A percentile compares a stretch with the other conserved stretches of the same genome.
Evolutionary conservation across 257 asterid species (phyloP).

Genomic region (Catharanthus roseus): DNA sequence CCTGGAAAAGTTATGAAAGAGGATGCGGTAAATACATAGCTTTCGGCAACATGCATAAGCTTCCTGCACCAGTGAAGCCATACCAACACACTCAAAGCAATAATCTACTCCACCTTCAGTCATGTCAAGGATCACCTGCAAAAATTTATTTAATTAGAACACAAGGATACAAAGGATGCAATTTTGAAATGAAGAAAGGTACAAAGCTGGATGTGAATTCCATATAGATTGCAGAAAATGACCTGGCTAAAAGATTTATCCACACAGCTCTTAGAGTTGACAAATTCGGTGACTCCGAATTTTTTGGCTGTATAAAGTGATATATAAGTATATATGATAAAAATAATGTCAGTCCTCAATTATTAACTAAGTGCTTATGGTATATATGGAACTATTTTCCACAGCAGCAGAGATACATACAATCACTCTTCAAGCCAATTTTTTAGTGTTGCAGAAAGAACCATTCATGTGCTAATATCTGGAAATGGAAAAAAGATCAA

Average conservation of each 20-base stretch:
- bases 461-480: neutral
- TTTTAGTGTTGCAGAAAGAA: neutral
- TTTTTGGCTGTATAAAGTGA: slow-evolving; percentile 37
- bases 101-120: slow-evolving; percentile 88
- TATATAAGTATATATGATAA: no score
- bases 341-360: no score
- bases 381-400: neutral
- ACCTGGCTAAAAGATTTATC: slow-evolving; percentile 75
- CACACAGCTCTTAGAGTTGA: slow-evolving; percentile 45
- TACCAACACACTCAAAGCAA: slow-evolving; percentile 89
- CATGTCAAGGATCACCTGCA: slow-evolving; percentile 66
- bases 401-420: neutral
- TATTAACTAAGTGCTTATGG: no score
- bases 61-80: slow-evolving; percentile 58
- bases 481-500: neutral
- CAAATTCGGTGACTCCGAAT: slow-evolving; percentile 78
- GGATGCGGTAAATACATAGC: slow-evolving; percentile 26
- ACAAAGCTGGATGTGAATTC: no score
- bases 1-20: no score
- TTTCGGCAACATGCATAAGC: slow-evolving; percentile 68
- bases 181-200: no score
- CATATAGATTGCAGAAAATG: neutral
- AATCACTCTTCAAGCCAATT: neutral
- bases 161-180: no score
- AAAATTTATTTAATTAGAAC: slow-evolving; percentile 3